Conservation (phyloP, 2,329 filamentous ascomycete species). For the Botryotinia globosa region DNA sequence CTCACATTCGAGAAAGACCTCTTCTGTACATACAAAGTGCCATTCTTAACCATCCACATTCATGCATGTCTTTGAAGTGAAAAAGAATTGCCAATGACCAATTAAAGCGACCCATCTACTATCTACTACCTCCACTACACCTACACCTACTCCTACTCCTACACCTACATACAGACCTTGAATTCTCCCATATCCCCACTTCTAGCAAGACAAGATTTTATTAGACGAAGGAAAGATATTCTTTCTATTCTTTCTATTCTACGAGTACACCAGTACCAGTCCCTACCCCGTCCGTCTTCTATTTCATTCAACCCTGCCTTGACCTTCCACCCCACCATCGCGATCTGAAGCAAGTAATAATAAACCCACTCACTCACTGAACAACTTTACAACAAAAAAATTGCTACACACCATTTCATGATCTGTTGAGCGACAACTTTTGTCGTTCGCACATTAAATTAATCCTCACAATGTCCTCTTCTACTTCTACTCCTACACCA, state of each 20-base stretch:
- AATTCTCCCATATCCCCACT: background rate
- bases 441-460: background rate
- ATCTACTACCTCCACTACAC: no score
- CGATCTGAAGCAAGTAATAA: constrained; percentile 14
- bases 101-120: background rate
- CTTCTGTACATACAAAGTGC: background rate
- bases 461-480: constrained; percentile 9
- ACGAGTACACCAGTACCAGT: no score
- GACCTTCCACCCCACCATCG: constrained; percentile 14
- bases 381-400: constrained; percentile 14
- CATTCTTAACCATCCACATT: background rate
- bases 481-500: background rate
- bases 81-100: background rate
- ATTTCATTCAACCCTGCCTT: constrained; percentile 14
- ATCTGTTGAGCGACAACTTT: constrained; percentile 9
- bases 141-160: no score
- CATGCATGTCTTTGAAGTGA: background rate
- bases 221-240: constrained; percentile 3
- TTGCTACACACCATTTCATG: background rate
- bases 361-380: background rate
- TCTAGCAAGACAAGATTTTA: background rate
- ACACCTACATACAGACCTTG: background rate
- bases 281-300: background rate
- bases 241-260: no score
- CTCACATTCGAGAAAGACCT: background rate